phyloP scores from a whole-genome alignment of 2,329 filamentous ascomycete species.

The Fusarium sp. region DNA sequence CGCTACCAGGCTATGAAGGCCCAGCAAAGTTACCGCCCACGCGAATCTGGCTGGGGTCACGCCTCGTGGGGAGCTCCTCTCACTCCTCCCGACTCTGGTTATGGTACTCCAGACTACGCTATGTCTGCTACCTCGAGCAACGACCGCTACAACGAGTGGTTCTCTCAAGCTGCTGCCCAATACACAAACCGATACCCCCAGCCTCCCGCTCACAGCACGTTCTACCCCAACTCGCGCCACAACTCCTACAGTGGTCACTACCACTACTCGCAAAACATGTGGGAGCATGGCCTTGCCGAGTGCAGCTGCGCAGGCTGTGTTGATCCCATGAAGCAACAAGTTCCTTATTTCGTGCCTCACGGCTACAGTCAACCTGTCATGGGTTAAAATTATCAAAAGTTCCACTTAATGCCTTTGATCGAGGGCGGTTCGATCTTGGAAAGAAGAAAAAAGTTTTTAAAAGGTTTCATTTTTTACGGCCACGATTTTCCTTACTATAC shows the following conservation, averaged over 20 bases:
- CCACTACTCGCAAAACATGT: slow-evolving; percentile 58
- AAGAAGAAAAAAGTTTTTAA: slow-evolving; percentile 45
- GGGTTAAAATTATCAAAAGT: slow-evolving; percentile 53
- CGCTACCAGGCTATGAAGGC: slow-evolving; percentile 59
- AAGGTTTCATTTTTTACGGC: slow-evolving; percentile 46
- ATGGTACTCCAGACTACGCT: slow-evolving; percentile 69
- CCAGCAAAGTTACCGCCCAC: slow-evolving; percentile 56
- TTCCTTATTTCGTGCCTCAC: slow-evolving; percentile 61
- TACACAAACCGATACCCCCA: slow-evolving; percentile 60
- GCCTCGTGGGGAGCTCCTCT: slow-evolving; percentile 62
- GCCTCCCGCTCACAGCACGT: slow-evolving; percentile 53
- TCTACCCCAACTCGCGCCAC: slow-evolving; percentile 55
- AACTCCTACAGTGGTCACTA: slow-evolving; percentile 57
- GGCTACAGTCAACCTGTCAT: slow-evolving; percentile 66
- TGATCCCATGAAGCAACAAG: slow-evolving; percentile 59
- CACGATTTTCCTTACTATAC: slow-evolving; percentile 49
- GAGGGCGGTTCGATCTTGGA: slow-evolving; percentile 36
- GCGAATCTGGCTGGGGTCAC: slow-evolving; percentile 58
- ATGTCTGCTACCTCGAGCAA: slow-evolving; percentile 67
- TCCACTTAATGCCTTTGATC: slow-evolving; percentile 36
- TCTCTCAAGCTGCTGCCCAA: slow-evolving; percentile 57
- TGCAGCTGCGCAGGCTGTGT: slow-evolving; percentile 62
- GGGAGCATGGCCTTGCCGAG: slow-evolving; percentile 63
- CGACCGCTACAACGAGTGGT: slow-evolving; percentile 68
- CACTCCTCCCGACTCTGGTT: slow-evolving; percentile 70